These are phyloP conservation scores for Phytophthora brassicae DNA, from an alignment of 352 stramenopile species.

Conservation along the genomic window DNA sequence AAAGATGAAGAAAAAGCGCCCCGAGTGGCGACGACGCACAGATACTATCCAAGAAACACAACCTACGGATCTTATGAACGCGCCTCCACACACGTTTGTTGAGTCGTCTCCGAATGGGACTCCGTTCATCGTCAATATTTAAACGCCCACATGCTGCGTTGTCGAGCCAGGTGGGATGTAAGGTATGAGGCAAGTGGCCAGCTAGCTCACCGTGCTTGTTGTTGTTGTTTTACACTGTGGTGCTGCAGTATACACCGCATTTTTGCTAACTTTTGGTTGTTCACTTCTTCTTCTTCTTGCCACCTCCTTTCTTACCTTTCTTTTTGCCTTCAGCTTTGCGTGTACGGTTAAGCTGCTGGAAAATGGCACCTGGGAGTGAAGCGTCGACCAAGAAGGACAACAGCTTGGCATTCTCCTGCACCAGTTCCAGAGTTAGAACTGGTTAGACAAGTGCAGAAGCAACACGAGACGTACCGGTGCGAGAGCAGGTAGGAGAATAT, in stretches of 20 bases:
- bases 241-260: slow-evolving; percentile 21
- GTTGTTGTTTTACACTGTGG: slow-evolving; percentile 28
- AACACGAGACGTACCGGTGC: slow-evolving; percentile 32
- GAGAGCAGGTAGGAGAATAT: slow-evolving; percentile 60
- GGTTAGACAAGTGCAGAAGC: background rate
- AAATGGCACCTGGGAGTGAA: slow-evolving; percentile 68
- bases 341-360: slow-evolving; percentile 70
- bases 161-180: slow-evolving; percentile 15
- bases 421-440: background rate
- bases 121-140: slow-evolving; percentile 65
- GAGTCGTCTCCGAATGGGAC: slow-evolving; percentile 56
- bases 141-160: slow-evolving; percentile 24
- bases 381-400: slow-evolving; percentile 77
- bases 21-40: slow-evolving; percentile 42
- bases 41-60: slow-evolving; percentile 43
- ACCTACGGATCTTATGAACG: slow-evolving; percentile 32
- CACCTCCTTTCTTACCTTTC: slow-evolving; percentile 73
- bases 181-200: slow-evolving; percentile 21
- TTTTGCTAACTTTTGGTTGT: slow-evolving; percentile 7
- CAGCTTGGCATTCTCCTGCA: slow-evolving; percentile 61
- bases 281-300: slow-evolving; percentile 68
- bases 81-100: slow-evolving; percentile 36
- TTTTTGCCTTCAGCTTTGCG: slow-evolving; percentile 76
- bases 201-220: slow-evolving; percentile 26
- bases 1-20: slow-evolving; percentile 39